Evolutionary conservation across 441 rosid genomes (phyloP).

Genomic region (Populus hybrid): DNA sequence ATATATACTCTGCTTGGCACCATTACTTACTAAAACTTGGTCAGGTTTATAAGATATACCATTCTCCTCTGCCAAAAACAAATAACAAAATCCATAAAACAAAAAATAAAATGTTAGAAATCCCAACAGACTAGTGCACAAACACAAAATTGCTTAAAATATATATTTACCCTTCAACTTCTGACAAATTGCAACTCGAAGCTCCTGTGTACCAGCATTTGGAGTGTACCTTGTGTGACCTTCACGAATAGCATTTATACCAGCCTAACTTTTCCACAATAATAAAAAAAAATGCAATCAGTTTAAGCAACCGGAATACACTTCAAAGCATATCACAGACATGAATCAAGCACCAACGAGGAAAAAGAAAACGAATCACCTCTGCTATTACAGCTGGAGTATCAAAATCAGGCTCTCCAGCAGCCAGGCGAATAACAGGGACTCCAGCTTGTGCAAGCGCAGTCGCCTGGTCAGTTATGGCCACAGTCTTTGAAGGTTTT

Average conservation of each 20-base stretch:
- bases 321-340: neutral
- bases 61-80: conserved; percentile 63
- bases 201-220: conserved; percentile 78
- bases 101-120: neutral
- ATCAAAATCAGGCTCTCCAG: conserved; percentile 98
- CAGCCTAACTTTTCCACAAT: conserved; percentile 51
- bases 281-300: neutral
- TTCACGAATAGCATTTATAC: conserved; percentile 82
- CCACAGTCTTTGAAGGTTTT: conserved; percentile 93
- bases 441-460: conserved; percentile 88
- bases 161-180: conserved; percentile 60
- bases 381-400: conserved; percentile 75
- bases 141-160: conserved; percentile 1
- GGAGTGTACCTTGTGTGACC: conserved; percentile 92
- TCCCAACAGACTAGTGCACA: neutral
- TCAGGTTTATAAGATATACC: conserved; percentile 75
- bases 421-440: conserved; percentile 85
- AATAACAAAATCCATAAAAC: neutral
- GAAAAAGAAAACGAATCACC: conserved; percentile 31
- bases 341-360: neutral
- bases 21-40: conserved; percentile 89
- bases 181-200: conserved; percentile 75
- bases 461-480: conserved; percentile 83
- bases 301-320: neutral
- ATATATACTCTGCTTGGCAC: conserved; percentile 80